Evolutionary conservation across 768 basidiomycete genomes (phyloP).

Genomic region (Hypholoma fasciculare): DNA sequence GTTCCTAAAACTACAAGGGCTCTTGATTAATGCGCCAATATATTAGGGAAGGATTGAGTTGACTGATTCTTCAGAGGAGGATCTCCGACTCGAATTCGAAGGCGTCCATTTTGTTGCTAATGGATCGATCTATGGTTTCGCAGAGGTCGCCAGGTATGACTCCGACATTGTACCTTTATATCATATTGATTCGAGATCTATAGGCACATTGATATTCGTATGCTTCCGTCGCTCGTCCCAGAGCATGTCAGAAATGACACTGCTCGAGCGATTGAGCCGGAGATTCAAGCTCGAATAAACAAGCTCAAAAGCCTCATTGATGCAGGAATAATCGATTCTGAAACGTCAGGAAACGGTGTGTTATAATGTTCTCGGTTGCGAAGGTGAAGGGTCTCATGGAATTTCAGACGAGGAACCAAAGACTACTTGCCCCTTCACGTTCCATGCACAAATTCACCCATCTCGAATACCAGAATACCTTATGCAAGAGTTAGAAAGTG

Average conservation of each 20-base stretch:
- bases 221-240: slow-evolving; percentile 68
- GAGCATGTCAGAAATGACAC: slow-evolving; percentile 55
- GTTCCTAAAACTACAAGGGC: slow-evolving; percentile 3
- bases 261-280: slow-evolving; percentile 55
- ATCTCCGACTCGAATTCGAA: slow-evolving; percentile 71
- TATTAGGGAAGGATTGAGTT: slow-evolving; percentile 72
- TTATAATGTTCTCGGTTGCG: not conserved
- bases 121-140: slow-evolving; percentile 78
- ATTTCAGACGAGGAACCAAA: slow-evolving; percentile 45
- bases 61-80: slow-evolving; percentile 52
- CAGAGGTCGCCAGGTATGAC: slow-evolving; percentile 57
- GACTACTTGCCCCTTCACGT: slow-evolving; percentile 62
- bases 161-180: not conserved
- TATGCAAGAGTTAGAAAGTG: slow-evolving; percentile 73
- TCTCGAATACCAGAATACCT: slow-evolving; percentile 48
- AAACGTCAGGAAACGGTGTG: slow-evolving; percentile 25
- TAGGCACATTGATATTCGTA: slow-evolving; percentile 61
- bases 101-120: slow-evolving; percentile 74
- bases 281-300: slow-evolving; percentile 56
- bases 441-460: slow-evolving; percentile 66
- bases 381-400: not conserved
- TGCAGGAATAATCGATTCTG: slow-evolving; percentile 59
- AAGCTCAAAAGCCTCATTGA: slow-evolving; percentile 66
- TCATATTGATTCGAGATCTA: slow-evolving; percentile 29
- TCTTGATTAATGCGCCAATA: not conserved